Evolutionary conservation across 148 eudicot genomes (phyloP), one percentile per base, ranked within the genome.

Genomic region (Amaranthus cruentus): DNA sequence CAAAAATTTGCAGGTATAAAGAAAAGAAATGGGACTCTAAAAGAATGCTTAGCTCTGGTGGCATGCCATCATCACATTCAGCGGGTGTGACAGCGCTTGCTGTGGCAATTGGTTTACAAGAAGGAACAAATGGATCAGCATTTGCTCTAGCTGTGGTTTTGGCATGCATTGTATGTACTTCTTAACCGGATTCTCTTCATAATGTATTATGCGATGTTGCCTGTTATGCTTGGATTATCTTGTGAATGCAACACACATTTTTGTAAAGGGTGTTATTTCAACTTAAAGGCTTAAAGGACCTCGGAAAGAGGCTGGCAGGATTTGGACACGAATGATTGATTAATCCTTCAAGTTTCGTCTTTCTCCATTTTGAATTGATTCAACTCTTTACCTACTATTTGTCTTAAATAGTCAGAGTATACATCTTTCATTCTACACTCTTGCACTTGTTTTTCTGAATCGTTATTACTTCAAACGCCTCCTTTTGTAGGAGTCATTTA

Each of bases 41-140:
- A 82, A 89, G 80, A 80, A 88, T 93, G 87, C 82, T 93, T 12
- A 79, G 89, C 50, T 93, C 98, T 64, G 97, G 98, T 77, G 98
- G 98, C 75, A 93, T 91, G 98, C 98, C 98, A 67, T 91, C 97
- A 50, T 93, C 98, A 75, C 98, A 93, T 89, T 89, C 98, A 62
- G 89, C 98, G 51, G 88, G 93, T 65, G 98, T 91, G 50, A 85
- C 86, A 66, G 91, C 98, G 61, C 91, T 94, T 59, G 92, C 91
- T 6, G 62, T 82, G 15, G 78, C 96, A 65, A 85, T 94, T 78
- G 97, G 96, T 61, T 72, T 94, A 63, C 93, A 87, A 62, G 96
- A 94, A 70, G 98, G 98, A 68, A 60, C 81, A 52, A 85, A 83
- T 52, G 88, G 88, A 79, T 74, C 97, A 46, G 80, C 93, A 44